Conservation (phyloP, 345 rosid species). For the Citrus australasica region DNA sequence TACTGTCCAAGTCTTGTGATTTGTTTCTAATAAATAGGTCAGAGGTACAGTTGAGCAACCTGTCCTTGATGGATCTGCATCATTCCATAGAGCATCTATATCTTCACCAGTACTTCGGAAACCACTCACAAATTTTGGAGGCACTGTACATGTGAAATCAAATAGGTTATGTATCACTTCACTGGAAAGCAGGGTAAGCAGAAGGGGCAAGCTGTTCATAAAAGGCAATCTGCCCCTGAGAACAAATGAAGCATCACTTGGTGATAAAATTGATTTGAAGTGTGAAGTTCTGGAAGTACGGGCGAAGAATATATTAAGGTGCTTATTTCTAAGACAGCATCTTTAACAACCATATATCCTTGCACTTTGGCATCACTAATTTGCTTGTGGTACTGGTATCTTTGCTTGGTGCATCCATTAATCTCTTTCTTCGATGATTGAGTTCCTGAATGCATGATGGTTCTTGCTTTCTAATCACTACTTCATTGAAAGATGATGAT, state of each 20-base stretch:
- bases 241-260: conserved; percentile 67
- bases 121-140: conserved; percentile 91
- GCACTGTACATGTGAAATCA: conserved; percentile 80
- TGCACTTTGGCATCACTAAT: not conserved
- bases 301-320: conserved; percentile 91
- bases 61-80: conserved; percentile 82
- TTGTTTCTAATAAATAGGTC: conserved; percentile 46
- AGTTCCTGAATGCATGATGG: conserved; percentile 2
- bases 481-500: not conserved
- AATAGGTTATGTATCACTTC: conserved; percentile 78
- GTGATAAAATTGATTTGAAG: conserved; percentile 86
- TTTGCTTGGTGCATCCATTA: not conserved
- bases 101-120: conserved; percentile 82
- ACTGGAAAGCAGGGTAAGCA: conserved; percentile 84
- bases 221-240: conserved; percentile 88
- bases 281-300: conserved; percentile 95
- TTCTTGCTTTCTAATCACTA: not conserved
- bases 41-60: conserved; percentile 98
- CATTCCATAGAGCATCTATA: conserved; percentile 87
- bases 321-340: conserved; percentile 10
- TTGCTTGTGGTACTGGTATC: not conserved
- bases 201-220: conserved; percentile 83
- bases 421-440: not conserved
- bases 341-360: not conserved
- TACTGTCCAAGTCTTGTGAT: conserved; percentile 1